Conservation (phyloP, 805 yeast species). For the Yamadazyma scolyti region DNA sequence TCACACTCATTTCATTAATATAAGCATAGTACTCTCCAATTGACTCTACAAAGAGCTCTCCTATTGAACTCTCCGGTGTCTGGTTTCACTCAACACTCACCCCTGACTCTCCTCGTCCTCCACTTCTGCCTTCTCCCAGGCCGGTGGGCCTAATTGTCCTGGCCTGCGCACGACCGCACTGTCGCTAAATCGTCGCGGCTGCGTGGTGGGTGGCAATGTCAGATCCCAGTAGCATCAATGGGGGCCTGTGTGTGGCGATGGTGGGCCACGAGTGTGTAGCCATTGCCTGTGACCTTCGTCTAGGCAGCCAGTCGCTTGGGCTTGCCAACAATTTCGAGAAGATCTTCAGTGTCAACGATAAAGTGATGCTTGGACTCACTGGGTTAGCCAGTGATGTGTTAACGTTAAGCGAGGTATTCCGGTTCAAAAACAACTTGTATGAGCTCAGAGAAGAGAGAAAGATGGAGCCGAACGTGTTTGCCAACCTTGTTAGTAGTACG, state of each 20-base stretch:
- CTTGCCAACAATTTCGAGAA: slow-evolving; percentile 91
- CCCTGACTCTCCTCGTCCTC: no score
- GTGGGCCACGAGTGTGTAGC: slow-evolving; percentile 98
- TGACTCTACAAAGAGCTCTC: no score
- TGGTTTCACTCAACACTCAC: no score
- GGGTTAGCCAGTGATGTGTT: slow-evolving; percentile 94
- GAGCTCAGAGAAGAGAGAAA: slow-evolving; percentile 86
- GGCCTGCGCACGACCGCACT: neutral
- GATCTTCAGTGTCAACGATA: slow-evolving; percentile 74
- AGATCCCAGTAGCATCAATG: slow-evolving; percentile 76
- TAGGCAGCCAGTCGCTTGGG: slow-evolving; percentile 92
- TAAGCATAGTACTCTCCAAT: no score
- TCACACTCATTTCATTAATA: no score
- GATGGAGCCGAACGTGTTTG: slow-evolving; percentile 91
- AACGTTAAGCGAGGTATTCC: slow-evolving; percentile 77
- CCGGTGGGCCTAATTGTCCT: neutral
- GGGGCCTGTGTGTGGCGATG: slow-evolving; percentile 98
- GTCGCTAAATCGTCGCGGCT: no score
- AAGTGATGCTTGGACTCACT: slow-evolving; percentile 85
- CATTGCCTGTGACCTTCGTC: slow-evolving; percentile 90
- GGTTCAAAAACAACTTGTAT: slow-evolving; percentile 82
- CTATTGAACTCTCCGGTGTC: no score
- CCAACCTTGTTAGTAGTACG: slow-evolving; percentile 86
- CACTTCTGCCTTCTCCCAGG: no score
- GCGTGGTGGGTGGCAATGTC: no score